Evolutionary conservation across 169 alveolate species (phyloP), one percentile per base, ranked within the genome.

Genomic region (Theileria orientalis): DNA sequence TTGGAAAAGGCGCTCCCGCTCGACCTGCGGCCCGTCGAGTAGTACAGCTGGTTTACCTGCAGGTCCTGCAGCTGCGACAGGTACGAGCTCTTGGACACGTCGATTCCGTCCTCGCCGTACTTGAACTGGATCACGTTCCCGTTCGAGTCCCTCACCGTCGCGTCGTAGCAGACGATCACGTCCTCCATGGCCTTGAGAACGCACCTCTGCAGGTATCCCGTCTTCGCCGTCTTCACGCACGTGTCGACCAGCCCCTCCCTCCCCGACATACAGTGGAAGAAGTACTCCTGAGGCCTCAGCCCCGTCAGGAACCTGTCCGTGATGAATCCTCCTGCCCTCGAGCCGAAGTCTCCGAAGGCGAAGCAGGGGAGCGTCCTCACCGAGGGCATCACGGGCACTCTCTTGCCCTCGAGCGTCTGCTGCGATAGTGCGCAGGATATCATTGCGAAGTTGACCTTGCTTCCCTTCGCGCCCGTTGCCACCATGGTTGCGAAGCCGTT

Each of bases 191-290:
- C 97, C 85, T 98, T 98, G 76, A 98, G 91, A 37, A 96, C 76
- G 76, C 99, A 97, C 69, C 99, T 94, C 89, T 98, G 98, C 52
- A 98, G 86, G 78, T 98, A 98, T 21, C 99, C 99, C 62, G 97
- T 91, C 71, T 98, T 93, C 32, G 98, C 93, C 0, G 99, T 98
- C 87, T 98, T 98, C 40, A 98, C 99, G 0, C 99, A 98, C 14
- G 99, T 98, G 84, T 98, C 99, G 62, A 98, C 97, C 40, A 98
- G 90, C 19, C 99, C 99, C 91, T 98, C 99, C 83, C 99, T 95
- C 13, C 99, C 99, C 14, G 99, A 98, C 99, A 98, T 98, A 74
- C 99, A 96, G 87, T 98, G 99, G 95, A 96, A 98, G 84, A 92
- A 98, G 92, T 94, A 98, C 86, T 98, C 99, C 83, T 96, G 96